Percentiles rank a stretch among this genome's conserved stretches.
phyloP scores from a whole-genome alignment of 106 monocot genomes.

The Posidonia australis region DNA sequence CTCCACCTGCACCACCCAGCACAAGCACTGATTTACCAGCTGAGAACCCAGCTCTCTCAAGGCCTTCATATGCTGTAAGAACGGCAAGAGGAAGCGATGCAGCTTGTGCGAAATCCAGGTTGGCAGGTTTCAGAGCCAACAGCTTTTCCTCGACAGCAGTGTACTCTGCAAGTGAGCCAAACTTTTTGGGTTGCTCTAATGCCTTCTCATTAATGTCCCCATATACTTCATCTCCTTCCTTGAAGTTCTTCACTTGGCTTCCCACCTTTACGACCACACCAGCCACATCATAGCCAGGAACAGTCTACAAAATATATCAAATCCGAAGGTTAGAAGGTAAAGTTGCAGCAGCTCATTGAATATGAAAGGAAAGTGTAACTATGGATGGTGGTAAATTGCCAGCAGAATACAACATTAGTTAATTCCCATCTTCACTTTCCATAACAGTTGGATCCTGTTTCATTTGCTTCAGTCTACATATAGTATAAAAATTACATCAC shows the following conservation, averaged over 20 bases:
- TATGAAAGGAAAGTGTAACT: not conserved
- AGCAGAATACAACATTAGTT: no score
- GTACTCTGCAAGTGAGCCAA: constrained; percentile 82
- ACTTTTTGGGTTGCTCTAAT: constrained; percentile 68
- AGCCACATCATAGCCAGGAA: constrained; percentile 94
- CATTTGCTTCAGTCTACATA: no score
- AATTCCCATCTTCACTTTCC: no score
- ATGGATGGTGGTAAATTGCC: no score
- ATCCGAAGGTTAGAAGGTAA: not conserved
- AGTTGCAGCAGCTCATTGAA: no score
- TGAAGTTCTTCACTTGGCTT: constrained; percentile 52
- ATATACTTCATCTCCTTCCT: constrained; percentile 97
- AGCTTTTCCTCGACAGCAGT: constrained; percentile 93
- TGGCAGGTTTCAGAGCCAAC: constrained; percentile 65
- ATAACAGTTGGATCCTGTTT: no score
- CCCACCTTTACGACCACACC: constrained; percentile 88
- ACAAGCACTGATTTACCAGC: constrained; percentile 86
- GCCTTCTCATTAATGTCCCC: constrained; percentile 74
- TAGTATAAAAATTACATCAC: no score
- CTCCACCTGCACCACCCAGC: constrained; percentile 88
- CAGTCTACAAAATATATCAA: constrained; percentile 39
- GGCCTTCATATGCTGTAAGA: constrained; percentile 62
- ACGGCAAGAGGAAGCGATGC: constrained; percentile 77
- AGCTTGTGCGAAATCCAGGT: constrained; percentile 59
- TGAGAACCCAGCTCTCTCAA: constrained; percentile 63